Evolutionary conservation across 2,329 filamentous ascomycete genomes (phyloP), one percentile per base, ranked within the genome.

Genomic region (Cladobotryum protrusum): DNA sequence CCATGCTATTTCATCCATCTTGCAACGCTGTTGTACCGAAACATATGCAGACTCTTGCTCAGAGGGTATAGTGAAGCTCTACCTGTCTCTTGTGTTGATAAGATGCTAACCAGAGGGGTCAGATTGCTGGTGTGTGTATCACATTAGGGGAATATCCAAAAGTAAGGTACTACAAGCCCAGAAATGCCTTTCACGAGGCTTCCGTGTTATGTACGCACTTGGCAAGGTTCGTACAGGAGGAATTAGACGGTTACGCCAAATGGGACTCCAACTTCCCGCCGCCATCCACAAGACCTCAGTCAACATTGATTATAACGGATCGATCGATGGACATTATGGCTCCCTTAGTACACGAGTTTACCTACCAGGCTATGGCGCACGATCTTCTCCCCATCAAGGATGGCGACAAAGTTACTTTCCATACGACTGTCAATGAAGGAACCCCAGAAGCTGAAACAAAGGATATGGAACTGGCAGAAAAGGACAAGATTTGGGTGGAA

Each of bases 281-380:
- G 1, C 83, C 76, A n/a, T 82, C 82, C 8, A 79, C 82, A 45
- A 77, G 92, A 47, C 92, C 91, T 6, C 85, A 88, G 56, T 89
- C 89, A 36, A 82, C 90, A 1, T 78, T 99, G 1, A 75, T 96
- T 61, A 86, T 99, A 54, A 88, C 90, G 1, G 93, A 97, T 66
- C 82, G 93, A 54, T 89, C 90, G 7, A 93, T 99, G 86, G 93
- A 99, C 66, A 70, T 96, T 3, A 82, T 86, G 71, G 85, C 92
- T 0, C 93, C 93, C 1, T 71, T 97, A 11, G 65, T 97, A 4
- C 93, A 99, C 69, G 93, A 99, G 62, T 96, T 99, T 65, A 96
- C 93, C 12, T 99, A 97, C 66, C 93, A 99, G 68, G 90, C 93
- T 45, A 97, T 99, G 92, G 92, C 89, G 3, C 89, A 96, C 67